Base-by-base conservation (phyloP, 2,329 filamentous ascomycete genomes). In the Leptographium radiaticola region DNA sequence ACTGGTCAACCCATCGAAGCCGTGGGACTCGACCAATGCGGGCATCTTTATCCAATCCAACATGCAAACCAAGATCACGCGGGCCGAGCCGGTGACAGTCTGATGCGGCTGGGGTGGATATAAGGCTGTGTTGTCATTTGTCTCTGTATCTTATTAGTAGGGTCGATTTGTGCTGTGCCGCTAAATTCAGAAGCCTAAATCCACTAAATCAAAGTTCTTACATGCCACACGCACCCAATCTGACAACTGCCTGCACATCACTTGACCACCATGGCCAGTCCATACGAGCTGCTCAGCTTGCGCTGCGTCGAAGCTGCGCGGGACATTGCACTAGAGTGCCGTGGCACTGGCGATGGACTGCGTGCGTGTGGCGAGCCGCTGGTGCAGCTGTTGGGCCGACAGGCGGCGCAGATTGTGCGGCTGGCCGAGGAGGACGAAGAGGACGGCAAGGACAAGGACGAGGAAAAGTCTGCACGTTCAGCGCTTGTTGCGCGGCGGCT, bases 401-500 rank as follows among this genome's bases (percentile, higher is more conserved):
- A 62, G 43, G 60, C 62, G 11, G 52, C 46, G 11, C 45, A 42
- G 42, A 39, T 59, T 10, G 15, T 57, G 34, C 51, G 43, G 39
- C 49, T 56, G 33, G 58, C 52, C 13, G 46, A 47, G 6, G 36
- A 4, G 15, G 11, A 6, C 4, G n/a, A n/a, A 13, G 46, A 43
- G 2, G 36, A 8, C 15, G 18, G 9, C 5, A 25, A 30, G 6
- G 44, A 7, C 15, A 13, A 40, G 31, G 30, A 6, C 25, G 25
- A 25, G 25, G 5, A 25, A 25, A 25, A 25, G 25, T 25, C 2
- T 25, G 25, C 5, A 2, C 25, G 25, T 25, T 25, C 5, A 40
- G 20, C 15, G 20, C 33, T 31, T 18, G 4, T 31, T 50, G 49
- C 33, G 43, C 68, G 63, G 54, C 69, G 80, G 48, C 65, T 81